A percentile compares a stretch with the other conserved stretches of the same genome.
phyloP scores from a whole-genome alignment of 2,329 filamentous ascomycete species.

The Huntiella omanensis region DNA sequence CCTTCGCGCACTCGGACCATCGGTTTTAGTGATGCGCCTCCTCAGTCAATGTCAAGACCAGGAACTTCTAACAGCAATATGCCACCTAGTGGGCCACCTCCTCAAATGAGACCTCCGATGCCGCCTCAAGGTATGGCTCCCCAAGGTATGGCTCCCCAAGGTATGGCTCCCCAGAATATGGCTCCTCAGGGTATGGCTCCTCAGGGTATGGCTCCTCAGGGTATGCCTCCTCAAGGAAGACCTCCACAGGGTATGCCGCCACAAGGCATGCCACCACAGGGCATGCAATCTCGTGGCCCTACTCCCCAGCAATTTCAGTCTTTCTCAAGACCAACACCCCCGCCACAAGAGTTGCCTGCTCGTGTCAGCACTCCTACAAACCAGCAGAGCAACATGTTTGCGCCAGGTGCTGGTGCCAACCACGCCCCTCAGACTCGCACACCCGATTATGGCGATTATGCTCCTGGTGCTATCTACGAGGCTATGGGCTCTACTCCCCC shows the following conservation, averaged over 20 bases:
- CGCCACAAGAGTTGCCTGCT: constrained; percentile 5
- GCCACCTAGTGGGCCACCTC: background rate
- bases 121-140: constrained; percentile 1
- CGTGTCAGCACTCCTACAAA: background rate
- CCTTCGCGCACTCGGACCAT: constrained; percentile 22
- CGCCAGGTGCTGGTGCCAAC: constrained; percentile 6
- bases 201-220: constrained; percentile 2
- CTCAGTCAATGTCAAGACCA: constrained; percentile 14
- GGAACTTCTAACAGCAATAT: background rate
- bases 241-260: constrained; percentile 1
- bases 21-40: constrained; percentile 38
- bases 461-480: constrained; percentile 9
- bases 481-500: constrained; percentile 9
- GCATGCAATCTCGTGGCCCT: constrained; percentile 4
- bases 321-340: constrained; percentile 5
- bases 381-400: constrained; percentile 4
- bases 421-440: background rate
- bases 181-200: constrained; percentile 4
- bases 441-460: constrained; percentile 6
- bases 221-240: constrained; percentile 2
- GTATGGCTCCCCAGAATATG: background rate
- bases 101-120: background rate
- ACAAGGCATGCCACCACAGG: background rate
- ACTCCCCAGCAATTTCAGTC: constrained; percentile 6
- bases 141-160: constrained; percentile 1